Evolutionary conservation across 2,329 filamentous ascomycete genomes (phyloP).

Genomic region (Pyrenophora graminea): DNA sequence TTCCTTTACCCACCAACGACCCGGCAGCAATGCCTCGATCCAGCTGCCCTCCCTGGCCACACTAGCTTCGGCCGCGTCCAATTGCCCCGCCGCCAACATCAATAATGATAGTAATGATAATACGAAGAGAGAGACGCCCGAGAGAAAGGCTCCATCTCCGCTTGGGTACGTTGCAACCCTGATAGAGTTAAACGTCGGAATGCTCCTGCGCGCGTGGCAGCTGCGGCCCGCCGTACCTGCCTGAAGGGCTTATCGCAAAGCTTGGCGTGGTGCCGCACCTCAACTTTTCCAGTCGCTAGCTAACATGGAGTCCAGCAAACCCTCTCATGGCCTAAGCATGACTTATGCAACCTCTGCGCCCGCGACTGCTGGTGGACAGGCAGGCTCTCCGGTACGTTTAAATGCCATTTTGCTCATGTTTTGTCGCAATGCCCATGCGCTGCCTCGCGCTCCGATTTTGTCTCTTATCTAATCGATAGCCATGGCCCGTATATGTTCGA

Average conservation of each 20-base stretch:
- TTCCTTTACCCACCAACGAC: slow-evolving; percentile 47
- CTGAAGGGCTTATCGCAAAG: slow-evolving; percentile 33
- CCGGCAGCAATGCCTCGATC: slow-evolving; percentile 48
- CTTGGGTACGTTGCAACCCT: slow-evolving; percentile 35
- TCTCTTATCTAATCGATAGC: slow-evolving; percentile 50
- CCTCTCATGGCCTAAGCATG: slow-evolving; percentile 58
- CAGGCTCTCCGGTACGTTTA: slow-evolving; percentile 60
- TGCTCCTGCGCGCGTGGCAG: slow-evolving; percentile 17
- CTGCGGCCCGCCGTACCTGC: slow-evolving; percentile 24
- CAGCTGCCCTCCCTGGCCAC: slow-evolving; percentile 63
- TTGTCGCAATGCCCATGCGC: slow-evolving; percentile 44
- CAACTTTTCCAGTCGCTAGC: slow-evolving; percentile 36
- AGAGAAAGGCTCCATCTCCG: slow-evolving; percentile 34
- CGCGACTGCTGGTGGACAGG: slow-evolving; percentile 67
- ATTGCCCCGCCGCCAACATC: slow-evolving; percentile 51
- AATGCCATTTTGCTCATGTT: slow-evolving; percentile 20
- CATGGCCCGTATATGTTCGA: slow-evolving; percentile 11
- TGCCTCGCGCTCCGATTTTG: slow-evolving; percentile 28
- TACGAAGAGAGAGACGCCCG: slow-evolving; percentile 28
- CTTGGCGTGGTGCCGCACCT: slow-evolving; percentile 36
- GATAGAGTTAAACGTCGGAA: neutral
- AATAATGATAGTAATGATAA: slow-evolving; percentile 33
- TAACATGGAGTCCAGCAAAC: slow-evolving; percentile 39
- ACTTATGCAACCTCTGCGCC: slow-evolving; percentile 67
- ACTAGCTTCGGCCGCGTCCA: slow-evolving; percentile 62